Conservation (phyloP, 1,139 yeast species). For the Spathaspora sp. region DNA sequence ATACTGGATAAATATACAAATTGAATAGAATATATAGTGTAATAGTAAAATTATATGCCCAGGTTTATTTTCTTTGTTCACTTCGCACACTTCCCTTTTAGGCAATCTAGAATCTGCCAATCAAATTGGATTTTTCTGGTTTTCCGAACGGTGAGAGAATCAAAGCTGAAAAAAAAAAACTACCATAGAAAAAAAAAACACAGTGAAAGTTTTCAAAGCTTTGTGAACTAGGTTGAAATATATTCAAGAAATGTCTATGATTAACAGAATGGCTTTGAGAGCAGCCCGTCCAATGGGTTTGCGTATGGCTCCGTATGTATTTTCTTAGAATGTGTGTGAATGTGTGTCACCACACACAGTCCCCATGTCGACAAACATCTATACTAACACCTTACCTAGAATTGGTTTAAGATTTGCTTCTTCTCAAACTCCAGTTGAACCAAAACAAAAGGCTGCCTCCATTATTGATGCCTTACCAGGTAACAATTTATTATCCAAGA, state of each 20-base stretch:
- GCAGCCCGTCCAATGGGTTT: slow-evolving; percentile 41
- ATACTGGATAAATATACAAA: slow-evolving; percentile 22
- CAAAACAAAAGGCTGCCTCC: slow-evolving; percentile 88
- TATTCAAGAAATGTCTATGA: slow-evolving; percentile 37
- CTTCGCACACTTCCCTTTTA: slow-evolving; percentile 22
- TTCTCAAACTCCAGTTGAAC: slow-evolving; percentile 58
- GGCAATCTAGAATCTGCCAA: slow-evolving; percentile 41
- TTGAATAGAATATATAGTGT: neutral
- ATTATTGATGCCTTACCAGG: slow-evolving; percentile 94
- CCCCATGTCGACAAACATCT: neutral
- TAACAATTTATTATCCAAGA: slow-evolving; percentile 81
- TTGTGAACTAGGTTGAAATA: slow-evolving; percentile 4
- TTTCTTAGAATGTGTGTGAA: neutral
- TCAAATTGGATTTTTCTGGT: slow-evolving; percentile 20
- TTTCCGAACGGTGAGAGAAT: slow-evolving; percentile 8
- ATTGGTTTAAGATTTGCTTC: slow-evolving; percentile 66
- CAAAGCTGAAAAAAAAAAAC: slow-evolving; percentile 9
- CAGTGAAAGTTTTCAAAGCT: neutral
- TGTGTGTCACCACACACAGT: neutral
- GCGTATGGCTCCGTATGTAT: slow-evolving; percentile 49
- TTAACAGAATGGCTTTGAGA: slow-evolving; percentile 49
- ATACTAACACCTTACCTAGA: slow-evolving; percentile 22
- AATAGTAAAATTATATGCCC: neutral
- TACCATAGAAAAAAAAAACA: slow-evolving; percentile 4
- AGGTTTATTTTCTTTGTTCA: neutral